Evolutionary conservation across 768 basidiomycete genomes (phyloP).

Genomic region (Infundibulicybe gibba): DNA sequence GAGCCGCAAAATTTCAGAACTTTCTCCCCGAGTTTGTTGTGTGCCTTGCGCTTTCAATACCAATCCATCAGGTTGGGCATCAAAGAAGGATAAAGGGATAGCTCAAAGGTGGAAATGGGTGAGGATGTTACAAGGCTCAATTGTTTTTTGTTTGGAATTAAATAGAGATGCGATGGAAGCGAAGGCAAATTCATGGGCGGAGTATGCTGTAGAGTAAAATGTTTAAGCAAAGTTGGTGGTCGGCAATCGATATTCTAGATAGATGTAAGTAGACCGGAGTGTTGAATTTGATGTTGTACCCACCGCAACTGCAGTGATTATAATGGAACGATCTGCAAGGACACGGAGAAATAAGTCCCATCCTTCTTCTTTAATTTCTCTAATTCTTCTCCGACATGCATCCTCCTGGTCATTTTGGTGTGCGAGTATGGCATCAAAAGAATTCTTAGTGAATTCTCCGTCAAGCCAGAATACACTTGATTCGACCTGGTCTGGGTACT

Average conservation of each 20-base stretch:
- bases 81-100: constrained; percentile 64
- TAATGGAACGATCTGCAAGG: constrained; percentile 67
- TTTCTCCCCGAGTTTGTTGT: constrained; percentile 39
- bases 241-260: constrained; percentile 82
- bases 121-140: constrained; percentile 64
- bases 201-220: constrained; percentile 70
- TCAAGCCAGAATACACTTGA: constrained; percentile 72
- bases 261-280: background rate
- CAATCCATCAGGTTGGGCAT: constrained; percentile 52
- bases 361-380: constrained; percentile 64
- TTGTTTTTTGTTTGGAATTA: constrained; percentile 45
- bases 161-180: constrained; percentile 47
- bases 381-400: constrained; percentile 41
- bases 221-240: constrained; percentile 79
- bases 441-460: constrained; percentile 49
- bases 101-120: constrained; percentile 58
- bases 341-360: constrained; percentile 82
- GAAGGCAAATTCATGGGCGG: constrained; percentile 43
- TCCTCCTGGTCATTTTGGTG: constrained; percentile 36
- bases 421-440: constrained; percentile 39
- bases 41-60: constrained; percentile 34
- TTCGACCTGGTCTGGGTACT: constrained; percentile 22
- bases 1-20: constrained; percentile 54
- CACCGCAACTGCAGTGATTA: constrained; percentile 72
- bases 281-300: constrained; percentile 21